Percentiles rank a stretch among this genome's conserved stretches.
These are phyloP conservation scores for Noccaea caerulescens DNA, from an alignment of 345 rosid genomes.

Conservation along the genomic window DNA sequence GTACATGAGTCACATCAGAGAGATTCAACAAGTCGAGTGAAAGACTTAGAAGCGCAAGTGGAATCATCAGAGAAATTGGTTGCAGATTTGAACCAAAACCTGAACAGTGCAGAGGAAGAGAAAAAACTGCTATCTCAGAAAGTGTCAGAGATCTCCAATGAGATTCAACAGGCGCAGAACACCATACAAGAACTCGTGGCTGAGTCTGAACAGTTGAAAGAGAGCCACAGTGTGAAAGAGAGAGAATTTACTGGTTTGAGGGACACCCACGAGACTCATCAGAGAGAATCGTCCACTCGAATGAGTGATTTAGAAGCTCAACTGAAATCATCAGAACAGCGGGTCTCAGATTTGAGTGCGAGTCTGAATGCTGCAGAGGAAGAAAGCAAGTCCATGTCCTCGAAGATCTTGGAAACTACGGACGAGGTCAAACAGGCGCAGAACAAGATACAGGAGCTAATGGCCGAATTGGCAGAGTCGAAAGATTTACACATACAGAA, in stretches of 20 bases:
- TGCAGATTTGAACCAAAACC: conserved; percentile 54
- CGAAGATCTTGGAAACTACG: conserved; percentile 53
- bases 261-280: conserved; percentile 50
- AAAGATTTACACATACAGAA: conserved; percentile 55
- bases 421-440: conserved; percentile 57
- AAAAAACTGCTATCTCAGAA: conserved; percentile 55
- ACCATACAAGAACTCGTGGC: conserved; percentile 46
- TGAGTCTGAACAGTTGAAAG: conserved; percentile 52
- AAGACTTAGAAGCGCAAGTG: conserved; percentile 22
- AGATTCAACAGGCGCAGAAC: conserved; percentile 56
- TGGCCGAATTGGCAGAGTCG: conserved; percentile 49
- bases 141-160: conserved; percentile 54
- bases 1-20: conserved; percentile 12
- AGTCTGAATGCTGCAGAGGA: conserved; percentile 54
- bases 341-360: conserved; percentile 49
- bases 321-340: conserved; percentile 48
- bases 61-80: conserved; percentile 56
- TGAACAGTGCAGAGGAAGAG: conserved; percentile 53
- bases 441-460: conserved; percentile 45
- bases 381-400: conserved; percentile 61
- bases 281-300: conserved; percentile 53
- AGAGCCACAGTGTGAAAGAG: conserved; percentile 45
- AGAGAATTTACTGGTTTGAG: conserved; percentile 55
- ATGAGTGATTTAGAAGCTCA: conserved; percentile 38
- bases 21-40: conserved; percentile 14